Base-by-base conservation (phyloP, 805 yeast genomes). In the Lipomyces kockii region DNA sequence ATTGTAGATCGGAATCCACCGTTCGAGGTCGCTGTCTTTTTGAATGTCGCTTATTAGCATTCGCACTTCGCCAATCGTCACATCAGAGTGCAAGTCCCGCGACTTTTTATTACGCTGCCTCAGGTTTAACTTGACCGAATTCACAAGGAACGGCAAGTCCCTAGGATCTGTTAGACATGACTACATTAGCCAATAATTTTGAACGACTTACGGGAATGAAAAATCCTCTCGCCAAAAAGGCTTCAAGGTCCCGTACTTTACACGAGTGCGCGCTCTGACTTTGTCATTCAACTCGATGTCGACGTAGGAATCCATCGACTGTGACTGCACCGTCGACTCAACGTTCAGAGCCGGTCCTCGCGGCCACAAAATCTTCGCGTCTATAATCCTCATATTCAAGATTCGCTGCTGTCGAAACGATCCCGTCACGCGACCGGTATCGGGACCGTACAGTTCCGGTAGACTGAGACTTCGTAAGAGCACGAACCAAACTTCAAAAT, bases 151-250 rank as follows among this genome's bases (percentile, higher is more conserved):
- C 17, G 81, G 83, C 3, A 87, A 85, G 1, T 83, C 83, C 1
- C 91, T 92, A 32, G 85, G 74, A 1, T 81, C 75, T 51, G 78
- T 78, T 72, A 85, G 1, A 66, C 62, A 3, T 61, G 55, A 11
- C 72, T 46, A 12, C 67, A 61, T 63, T 70, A 69, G 17, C 70
- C 53, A 32, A 65, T 53, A 14, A 71, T 59, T 46, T 61, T 66
- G 75, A 86, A 82, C 70, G 75, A 82, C 70, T 80, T 82, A 73
- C 82, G 85, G 2, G 87, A 86, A 79, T 1, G 83, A 79, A 74
- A 90, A 89, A 57, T 83, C 85, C 74, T 93, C 97, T 74, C 92
- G 86, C 95, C 97, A 93, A 75, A 91, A 91, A 0, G 97, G 93
- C 63, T 83, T 82, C 0, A 76, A 71, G 58, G 83, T 80, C 49